A percentile compares a stretch with the other conserved stretches of the same genome.
Conservation (phyloP, 202 grass and related monocot genomes). For the Musa balbisiana region DNA sequence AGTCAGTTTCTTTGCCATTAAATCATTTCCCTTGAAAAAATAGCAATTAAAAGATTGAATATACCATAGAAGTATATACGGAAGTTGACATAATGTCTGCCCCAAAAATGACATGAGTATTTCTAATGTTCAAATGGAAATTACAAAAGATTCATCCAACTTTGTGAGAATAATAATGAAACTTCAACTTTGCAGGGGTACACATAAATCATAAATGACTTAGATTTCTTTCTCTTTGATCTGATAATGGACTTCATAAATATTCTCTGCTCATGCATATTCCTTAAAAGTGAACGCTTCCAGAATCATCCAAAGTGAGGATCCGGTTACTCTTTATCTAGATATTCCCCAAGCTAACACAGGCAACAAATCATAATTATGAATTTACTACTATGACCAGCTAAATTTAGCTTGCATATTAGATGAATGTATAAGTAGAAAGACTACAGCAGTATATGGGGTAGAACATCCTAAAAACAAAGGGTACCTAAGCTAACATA, state of each 20-base stretch:
- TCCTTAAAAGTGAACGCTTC: neutral
- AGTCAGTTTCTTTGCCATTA: neutral
- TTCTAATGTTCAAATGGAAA: neutral
- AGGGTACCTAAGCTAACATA: neutral
- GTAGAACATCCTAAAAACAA: neutral
- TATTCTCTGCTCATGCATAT: neutral
- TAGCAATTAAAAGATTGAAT: neutral
- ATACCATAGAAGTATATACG: too few species aligned
- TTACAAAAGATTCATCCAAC: neutral
- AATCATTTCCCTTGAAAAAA: neutral
- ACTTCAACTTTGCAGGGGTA: neutral
- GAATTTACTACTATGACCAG: too few species aligned
- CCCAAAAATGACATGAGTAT: neutral
- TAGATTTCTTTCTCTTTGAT: too few species aligned
- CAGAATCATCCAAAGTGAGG: too few species aligned
- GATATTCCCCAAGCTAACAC: neutral
- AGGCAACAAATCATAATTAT: neutral
- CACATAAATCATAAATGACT: neutral
- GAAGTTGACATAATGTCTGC: too few species aligned
- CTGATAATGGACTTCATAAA: too few species aligned
- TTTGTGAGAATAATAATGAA: neutral
- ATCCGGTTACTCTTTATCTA: neutral
- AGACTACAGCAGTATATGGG: neutral
- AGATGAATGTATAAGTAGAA: neutral
- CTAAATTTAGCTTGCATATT: neutral